Evolutionary conservation across 768 basidiomycete genomes (phyloP), one percentile per base, ranked within the genome.

Genomic region (Obba rivulosa): DNA sequence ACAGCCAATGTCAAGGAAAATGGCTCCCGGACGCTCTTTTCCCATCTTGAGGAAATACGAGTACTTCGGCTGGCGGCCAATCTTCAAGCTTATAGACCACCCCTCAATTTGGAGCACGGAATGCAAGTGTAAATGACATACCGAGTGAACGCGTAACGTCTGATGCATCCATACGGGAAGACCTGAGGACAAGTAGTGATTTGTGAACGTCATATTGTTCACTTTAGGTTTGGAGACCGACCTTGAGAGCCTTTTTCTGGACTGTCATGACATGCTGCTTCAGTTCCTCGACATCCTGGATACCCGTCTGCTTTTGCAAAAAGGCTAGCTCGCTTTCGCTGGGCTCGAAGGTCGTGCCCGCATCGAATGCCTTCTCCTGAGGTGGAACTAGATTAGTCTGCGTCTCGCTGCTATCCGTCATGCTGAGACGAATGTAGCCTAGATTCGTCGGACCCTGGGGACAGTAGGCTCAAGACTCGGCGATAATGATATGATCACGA

Each of bases 1-100:
- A 46, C 71, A 71, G 2, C 70, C 74, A 11, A 74, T 54, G 39
- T 76, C 74, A 9, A 75, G 53, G 23, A 71, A 58, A 8, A 75
- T 61, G 1, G 65, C 68, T 1, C 64, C 60, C 10, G 56, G 37
- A 24, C 66, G 68, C 24, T 68, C 63, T 39, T 50, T 60, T 8
- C 67, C 70, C 22, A 74, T 59, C 42, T 61, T 58, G 18, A 73
- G 54, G 14, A 68, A 23, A 4, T 58, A 39, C 3, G 45, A 17
- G 48, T 68, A 68, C 8, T 49, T 52, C 3, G 61, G 61, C 25
- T 59, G 44, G 28, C 58, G 52, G 1, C 57, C 45, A 11, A 65
- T 57, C 47, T 59, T 61, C 34, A 54, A 43, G 9, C 64, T 62
- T 28, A 16, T 16, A 11, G 4, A 9, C 21, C 21, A 4, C 39